phyloP scores from a whole-genome alignment of 2,329 filamentous ascomycete species.

The Aschersonia sp. region DNA sequence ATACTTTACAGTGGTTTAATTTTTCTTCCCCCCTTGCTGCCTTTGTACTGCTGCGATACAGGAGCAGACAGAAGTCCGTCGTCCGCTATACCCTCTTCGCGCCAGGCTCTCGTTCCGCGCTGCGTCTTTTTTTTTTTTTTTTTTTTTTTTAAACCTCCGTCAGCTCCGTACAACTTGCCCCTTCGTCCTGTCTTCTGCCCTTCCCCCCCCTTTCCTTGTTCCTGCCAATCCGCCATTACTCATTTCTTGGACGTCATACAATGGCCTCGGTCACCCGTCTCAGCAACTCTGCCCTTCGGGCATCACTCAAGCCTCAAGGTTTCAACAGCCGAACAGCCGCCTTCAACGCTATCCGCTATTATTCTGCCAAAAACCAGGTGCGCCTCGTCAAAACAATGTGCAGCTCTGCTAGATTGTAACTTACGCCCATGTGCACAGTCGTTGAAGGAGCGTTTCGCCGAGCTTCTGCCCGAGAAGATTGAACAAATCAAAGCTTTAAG shows the following conservation, averaged over 20 bases:
- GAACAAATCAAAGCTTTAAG: conserved; percentile 98
- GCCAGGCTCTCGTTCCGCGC: too few relatives aligned
- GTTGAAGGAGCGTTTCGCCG: conserved; percentile 96
- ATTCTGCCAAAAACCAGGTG: conserved; percentile 76
- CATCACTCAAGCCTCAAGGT: conserved; percentile 52
- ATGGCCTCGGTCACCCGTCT: conserved; percentile 80
- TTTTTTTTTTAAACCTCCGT: too few relatives aligned
- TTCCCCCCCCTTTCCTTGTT: conserved; percentile 13
- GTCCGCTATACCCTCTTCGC: too few relatives aligned
- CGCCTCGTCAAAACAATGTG: not conserved
- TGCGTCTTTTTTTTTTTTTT: too few relatives aligned
- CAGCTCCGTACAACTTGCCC: not conserved
- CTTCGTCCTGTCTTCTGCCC: conserved; percentile 9
- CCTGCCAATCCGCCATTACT: not conserved
- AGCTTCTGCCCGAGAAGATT: conserved; percentile 87
- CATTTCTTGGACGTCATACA: conserved; percentile 18
- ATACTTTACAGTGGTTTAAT: conserved; percentile 1
- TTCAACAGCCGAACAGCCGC: conserved; percentile 54
- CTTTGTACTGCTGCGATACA: too few relatives aligned
- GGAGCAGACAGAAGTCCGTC: too few relatives aligned
- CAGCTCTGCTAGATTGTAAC: not conserved
- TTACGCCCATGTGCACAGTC: conserved; percentile 39
- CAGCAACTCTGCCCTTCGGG: conserved; percentile 67
- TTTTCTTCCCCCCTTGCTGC: not conserved
- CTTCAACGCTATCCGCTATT: conserved; percentile 77